Conservation (phyloP, 371 early-diverging fungal species). For the Circinella umbellata region DNA sequence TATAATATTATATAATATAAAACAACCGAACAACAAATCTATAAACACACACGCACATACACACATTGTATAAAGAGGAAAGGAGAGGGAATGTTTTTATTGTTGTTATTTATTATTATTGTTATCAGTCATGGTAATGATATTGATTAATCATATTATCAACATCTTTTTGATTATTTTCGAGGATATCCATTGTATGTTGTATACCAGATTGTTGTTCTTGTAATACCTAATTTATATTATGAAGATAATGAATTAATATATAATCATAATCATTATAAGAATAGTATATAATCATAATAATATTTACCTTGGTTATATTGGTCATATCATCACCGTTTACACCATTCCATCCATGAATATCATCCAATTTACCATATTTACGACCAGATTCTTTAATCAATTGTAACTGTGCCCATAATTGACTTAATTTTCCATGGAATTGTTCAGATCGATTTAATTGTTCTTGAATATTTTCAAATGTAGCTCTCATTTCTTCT, state of each 20-base stretch:
- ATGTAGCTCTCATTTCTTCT: slow-evolving; percentile 72
- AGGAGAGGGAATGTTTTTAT: not conserved
- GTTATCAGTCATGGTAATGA: not conserved
- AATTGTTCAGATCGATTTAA: slow-evolving; percentile 79
- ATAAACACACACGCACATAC: too few species aligned
- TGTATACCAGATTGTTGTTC: slow-evolving; percentile 71
- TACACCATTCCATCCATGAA: slow-evolving; percentile 43
- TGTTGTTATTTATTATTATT: not conserved
- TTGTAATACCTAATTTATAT: slow-evolving; percentile 45
- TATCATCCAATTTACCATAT: slow-evolving; percentile 43
- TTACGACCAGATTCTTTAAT: slow-evolving; percentile 74
- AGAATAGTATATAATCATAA: not conserved
- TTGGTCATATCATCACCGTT: slow-evolving; percentile 46
- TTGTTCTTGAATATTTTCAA: slow-evolving; percentile 77
- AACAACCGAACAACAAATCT: too few species aligned
- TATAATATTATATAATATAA: too few species aligned
- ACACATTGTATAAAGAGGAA: not conserved
- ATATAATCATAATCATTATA: too few species aligned
- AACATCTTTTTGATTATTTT: slow-evolving; percentile 44
- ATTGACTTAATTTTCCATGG: slow-evolving; percentile 79
- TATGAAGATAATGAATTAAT: too few species aligned
- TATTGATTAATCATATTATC: slow-evolving; percentile 18
- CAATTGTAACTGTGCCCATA: slow-evolving; percentile 80
- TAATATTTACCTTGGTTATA: slow-evolving; percentile 51
- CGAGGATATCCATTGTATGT: slow-evolving; percentile 62